A percentile compares a stretch with the other conserved stretches of the same genome.
Evolutionary conservation across 1,284 basidiomycete genomes (phyloP).

Genomic region (Neonothopanus nambi): DNA sequence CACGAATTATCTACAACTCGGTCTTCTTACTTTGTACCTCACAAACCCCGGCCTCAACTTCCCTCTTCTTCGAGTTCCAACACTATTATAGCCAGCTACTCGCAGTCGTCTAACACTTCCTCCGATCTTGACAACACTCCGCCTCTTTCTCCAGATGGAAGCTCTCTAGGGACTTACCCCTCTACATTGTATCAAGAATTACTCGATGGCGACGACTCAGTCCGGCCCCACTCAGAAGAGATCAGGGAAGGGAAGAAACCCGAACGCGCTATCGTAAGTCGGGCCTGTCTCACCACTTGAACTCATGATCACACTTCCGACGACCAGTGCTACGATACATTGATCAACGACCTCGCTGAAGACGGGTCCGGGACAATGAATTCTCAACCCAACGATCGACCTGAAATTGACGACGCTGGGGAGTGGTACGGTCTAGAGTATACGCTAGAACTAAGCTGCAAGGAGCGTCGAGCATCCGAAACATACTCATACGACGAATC

Average conservation of each 20-base stretch:
- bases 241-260: conserved; percentile 29
- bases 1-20: not conserved
- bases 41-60: not conserved
- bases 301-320: not conserved
- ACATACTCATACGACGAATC: conserved; percentile 24
- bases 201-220: not conserved
- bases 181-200: not conserved
- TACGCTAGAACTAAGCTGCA: conserved; percentile 42
- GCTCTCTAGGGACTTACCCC: not conserved
- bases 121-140: conserved; percentile 5
- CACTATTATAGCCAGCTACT: not conserved
- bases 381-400: not conserved
- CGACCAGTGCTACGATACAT: conserved; percentile 23
- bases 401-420: conserved; percentile 23
- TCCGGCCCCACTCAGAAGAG: conserved; percentile 16
- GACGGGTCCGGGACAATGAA: not conserved
- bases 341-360: conserved; percentile 23
- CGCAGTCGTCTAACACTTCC: not conserved
- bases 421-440: conserved; percentile 49
- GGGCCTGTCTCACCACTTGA: not conserved
- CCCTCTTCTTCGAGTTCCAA: not conserved
- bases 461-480: conserved; percentile 36
- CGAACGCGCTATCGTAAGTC: conserved; percentile 20
- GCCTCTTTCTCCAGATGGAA: conserved; percentile 11
- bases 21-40: not conserved